These are phyloP conservation scores for Hymenoscyphus infarciens DNA, from an alignment of 2,329 filamentous ascomycete genomes.

Conservation along the genomic window DNA sequence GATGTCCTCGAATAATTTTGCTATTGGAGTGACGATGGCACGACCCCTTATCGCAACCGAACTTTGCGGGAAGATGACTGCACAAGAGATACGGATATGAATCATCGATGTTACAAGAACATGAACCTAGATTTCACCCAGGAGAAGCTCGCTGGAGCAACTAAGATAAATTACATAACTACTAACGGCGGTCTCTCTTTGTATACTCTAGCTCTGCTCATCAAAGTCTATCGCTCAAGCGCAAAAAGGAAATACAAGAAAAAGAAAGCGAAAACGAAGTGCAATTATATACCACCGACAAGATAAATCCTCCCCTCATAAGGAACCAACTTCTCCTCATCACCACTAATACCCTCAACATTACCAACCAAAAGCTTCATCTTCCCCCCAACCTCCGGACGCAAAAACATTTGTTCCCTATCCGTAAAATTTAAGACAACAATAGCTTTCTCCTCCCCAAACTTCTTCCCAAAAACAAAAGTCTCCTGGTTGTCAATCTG, in stretches of 20 bases:
- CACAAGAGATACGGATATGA: too few relatives aligned
- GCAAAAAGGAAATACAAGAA: not conserved
- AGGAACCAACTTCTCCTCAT: conserved; percentile 23
- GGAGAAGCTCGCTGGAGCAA: too few relatives aligned
- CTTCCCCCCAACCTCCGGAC: conserved; percentile 21
- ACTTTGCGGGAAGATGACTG: too few relatives aligned
- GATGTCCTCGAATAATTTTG: too few relatives aligned
- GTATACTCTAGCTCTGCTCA: too few relatives aligned
- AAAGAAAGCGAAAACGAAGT: not conserved
- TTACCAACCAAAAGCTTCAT: conserved; percentile 34
- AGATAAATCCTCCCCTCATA: conserved; percentile 38
- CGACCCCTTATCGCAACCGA: too few relatives aligned
- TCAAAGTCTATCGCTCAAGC: not conserved
- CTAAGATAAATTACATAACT: too few relatives aligned
- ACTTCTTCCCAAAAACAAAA: conserved; percentile 44
- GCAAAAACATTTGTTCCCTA: conserved; percentile 30
- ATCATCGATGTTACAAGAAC: too few relatives aligned
- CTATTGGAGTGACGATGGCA: too few relatives aligned
- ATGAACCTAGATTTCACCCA: too few relatives aligned
- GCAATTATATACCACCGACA: conserved; percentile 3
- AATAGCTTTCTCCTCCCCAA: conserved; percentile 35
- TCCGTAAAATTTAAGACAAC: conserved; percentile 47
- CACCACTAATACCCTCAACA: conserved; percentile 24
- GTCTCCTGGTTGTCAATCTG: conserved; percentile 45
- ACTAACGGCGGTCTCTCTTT: too few relatives aligned